Base-by-base conservation (phyloP, 257 asterid genomes). In the Ophiorrhiza pumila region DNA sequence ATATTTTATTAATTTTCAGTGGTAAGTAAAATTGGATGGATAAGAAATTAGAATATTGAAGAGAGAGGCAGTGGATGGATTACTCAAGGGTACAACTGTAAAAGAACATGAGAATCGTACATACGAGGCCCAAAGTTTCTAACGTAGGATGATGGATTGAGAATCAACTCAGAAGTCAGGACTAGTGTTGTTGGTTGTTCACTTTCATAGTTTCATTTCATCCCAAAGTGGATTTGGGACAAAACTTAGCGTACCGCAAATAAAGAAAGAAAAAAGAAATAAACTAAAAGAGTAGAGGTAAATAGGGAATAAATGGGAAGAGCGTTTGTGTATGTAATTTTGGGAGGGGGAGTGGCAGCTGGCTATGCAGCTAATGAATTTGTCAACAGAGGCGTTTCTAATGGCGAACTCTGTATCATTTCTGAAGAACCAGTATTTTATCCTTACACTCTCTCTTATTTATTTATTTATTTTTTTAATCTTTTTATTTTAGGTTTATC, bases 261-360 rank as follows among this genome's bases (percentile, higher is more conserved):
- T n/a, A n/a, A n/a, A n/a, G n/a, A n/a, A n/a, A n/a, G n/a, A n/a
- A n/a, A n/a, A n/a, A n/a, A n/a, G n/a, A n/a, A n/a, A n/a, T n/a
- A n/a, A n/a, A n/a, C n/a, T n/a, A n/a, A n/a, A n/a, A n/a, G n/a
- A n/a, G n/a, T n/a, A n/a, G n/a, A n/a, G n/a, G n/a, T n/a, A 37
- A 37, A 37, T 3, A 3, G 7, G 7, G 42, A 6, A 37, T 1
- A 74, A 69, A 95, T 95, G 99, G 98, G 98, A 64, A 85, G 97
- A 71, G 99, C 99, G 71, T 92, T 89, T 82, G 90, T 90, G 65
- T 92, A 86, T 84, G 99, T 90, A 67, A 92, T 92, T 68, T 75
- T 95, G 42, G 99, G 99, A 23, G 98, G 99, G 59, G 98, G 98
- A 6, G 98, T 90, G 35, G 86, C 98, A 13, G 97, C 96, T 74